phyloP scores from a whole-genome alignment of 768 basidiomycete species.

The Boletus rubescentipes region DNA sequence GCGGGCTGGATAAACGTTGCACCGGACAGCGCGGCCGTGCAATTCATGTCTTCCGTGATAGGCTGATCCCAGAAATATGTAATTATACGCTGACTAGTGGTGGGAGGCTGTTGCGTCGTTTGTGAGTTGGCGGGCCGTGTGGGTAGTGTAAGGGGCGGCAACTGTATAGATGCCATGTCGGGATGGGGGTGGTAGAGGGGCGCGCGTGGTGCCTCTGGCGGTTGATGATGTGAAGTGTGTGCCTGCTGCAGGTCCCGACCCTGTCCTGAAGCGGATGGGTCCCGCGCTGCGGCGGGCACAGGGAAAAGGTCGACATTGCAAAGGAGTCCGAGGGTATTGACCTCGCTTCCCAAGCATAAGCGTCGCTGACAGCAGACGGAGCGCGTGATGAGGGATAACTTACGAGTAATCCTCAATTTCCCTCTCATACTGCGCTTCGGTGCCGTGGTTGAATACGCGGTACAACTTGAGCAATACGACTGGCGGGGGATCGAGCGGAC shows the following conservation, averaged over 20 bases:
- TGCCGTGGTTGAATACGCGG: conserved; percentile 41
- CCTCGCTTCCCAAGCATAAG: conserved; percentile 42
- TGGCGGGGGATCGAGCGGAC: conserved; percentile 70
- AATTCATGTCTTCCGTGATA: conserved; percentile 43
- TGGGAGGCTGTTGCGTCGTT: conserved; percentile 6
- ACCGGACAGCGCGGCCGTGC: conserved; percentile 56
- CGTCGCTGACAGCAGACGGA: background rate
- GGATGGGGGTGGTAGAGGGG: conserved; percentile 17
- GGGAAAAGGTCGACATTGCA: conserved; percentile 81
- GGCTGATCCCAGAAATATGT: conserved; percentile 41
- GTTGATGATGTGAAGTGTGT: conserved; percentile 7
- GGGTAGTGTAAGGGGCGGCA: conserved; percentile 24
- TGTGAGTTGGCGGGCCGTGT: conserved; percentile 5
- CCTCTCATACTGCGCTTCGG: conserved; percentile 39
- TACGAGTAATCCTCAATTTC: conserved; percentile 56
- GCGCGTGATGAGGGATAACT: conserved; percentile 1
- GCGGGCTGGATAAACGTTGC: conserved; percentile 60
- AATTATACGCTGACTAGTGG: conserved; percentile 37
- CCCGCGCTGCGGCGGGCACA: conserved; percentile 36
- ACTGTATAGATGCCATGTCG: conserved; percentile 15
- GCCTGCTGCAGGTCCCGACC: conserved; percentile 13
- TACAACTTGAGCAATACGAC: conserved; percentile 53
- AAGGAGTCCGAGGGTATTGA: conserved; percentile 64
- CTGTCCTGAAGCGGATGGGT: conserved; percentile 1
- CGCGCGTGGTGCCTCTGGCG: conserved; percentile 7